A percentile compares a stretch with the other conserved stretches of the same genome.
Conservation (phyloP, 345 rosid species). For the Anacardium occidentale region DNA sequence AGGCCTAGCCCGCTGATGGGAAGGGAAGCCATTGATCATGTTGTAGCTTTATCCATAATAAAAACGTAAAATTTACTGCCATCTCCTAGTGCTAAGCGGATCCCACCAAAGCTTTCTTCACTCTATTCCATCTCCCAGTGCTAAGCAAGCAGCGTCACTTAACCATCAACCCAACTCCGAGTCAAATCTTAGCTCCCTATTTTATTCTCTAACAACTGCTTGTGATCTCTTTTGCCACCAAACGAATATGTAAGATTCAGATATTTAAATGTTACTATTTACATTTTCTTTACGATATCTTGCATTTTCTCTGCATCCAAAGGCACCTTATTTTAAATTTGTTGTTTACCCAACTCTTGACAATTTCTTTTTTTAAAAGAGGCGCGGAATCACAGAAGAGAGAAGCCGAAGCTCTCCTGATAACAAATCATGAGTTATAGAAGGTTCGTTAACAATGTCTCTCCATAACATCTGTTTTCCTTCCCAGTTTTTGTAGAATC, state of each 20-base stretch:
- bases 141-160: too few relatives aligned
- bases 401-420: not conserved
- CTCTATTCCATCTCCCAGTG: not conserved
- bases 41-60: too few relatives aligned
- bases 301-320: not conserved
- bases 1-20: too few relatives aligned
- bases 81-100: too few relatives aligned
- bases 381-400: not conserved
- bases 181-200: too few relatives aligned
- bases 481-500: not conserved
- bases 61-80: too few relatives aligned
- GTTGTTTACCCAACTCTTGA: not conserved
- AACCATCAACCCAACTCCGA: too few relatives aligned
- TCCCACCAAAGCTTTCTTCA: not conserved
- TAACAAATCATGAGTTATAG: slow-evolving; percentile 13
- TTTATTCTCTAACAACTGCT: too few relatives aligned
- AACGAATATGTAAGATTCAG: not conserved
- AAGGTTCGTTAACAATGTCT: slow-evolving; percentile 7
- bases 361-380: not conserved
- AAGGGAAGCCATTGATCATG: too few relatives aligned
- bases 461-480: not conserved
- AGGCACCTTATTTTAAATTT: not conserved
- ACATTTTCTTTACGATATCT: not conserved
- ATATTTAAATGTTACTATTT: not conserved
- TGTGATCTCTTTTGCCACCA: not conserved